Evolutionary conservation across 2,329 filamentous ascomycete genomes (phyloP).

Genomic region (Claviceps humidiphila): DNA sequence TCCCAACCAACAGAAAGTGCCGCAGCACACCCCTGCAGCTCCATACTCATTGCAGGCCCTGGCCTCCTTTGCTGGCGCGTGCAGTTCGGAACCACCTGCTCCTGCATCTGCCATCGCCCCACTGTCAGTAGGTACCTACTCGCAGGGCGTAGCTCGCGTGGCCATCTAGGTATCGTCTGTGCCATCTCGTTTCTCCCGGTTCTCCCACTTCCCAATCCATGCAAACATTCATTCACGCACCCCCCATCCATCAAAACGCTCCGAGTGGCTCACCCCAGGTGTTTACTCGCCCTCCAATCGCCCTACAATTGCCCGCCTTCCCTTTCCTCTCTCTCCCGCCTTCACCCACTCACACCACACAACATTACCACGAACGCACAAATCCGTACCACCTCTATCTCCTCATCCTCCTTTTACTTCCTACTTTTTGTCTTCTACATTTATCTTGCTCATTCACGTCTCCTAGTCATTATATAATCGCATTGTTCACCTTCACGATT

Average conservation of each 20-base stretch:
- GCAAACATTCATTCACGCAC: not conserved
- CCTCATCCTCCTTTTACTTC: not conserved
- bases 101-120: conserved; percentile 7
- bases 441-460: not conserved
- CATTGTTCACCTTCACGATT: no score
- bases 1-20: conserved; percentile 18
- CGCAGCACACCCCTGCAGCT: conserved; percentile 7
- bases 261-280: not conserved
- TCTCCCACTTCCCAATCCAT: conserved; percentile 1
- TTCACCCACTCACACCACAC: not conserved
- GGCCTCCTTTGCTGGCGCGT: no score
- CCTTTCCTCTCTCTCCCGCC: conserved; percentile 3
- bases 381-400: not conserved
- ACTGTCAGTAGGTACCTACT: not conserved
- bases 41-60: not conserved
- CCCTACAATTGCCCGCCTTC: conserved; percentile 3
- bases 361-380: not conserved
- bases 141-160: not conserved
- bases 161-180: not conserved
- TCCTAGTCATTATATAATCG: no score
- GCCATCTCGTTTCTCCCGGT: conserved; percentile 3
- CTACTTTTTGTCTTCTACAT: not conserved
- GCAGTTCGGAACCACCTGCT: not conserved
- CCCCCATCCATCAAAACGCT: not conserved
- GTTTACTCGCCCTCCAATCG: not conserved